A percentile compares a stretch with the other conserved stretches of the same genome.
Conservation (phyloP, 129 eudicot species). For the Artemisia argyi region DNA sequence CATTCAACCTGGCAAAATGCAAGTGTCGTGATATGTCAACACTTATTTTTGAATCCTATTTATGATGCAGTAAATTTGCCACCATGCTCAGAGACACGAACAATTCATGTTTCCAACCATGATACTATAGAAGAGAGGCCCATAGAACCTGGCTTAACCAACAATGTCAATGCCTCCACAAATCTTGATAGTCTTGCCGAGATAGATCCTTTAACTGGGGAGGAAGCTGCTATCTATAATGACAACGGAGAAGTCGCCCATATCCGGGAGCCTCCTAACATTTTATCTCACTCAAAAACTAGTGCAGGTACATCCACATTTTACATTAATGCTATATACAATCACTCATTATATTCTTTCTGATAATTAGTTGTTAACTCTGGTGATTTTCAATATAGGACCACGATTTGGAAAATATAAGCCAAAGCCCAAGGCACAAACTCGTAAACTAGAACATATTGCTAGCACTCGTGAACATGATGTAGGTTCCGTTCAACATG, state of each 20-base stretch:
- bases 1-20: constrained; percentile 2
- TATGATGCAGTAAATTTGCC: constrained; percentile 25
- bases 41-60: background rate
- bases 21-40: constrained; percentile 1
- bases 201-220: constrained; percentile 43
- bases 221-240: constrained; percentile 41
- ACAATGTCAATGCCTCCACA: constrained; percentile 19
- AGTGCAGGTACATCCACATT: constrained; percentile 47
- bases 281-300: constrained; percentile 31
- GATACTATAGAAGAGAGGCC: constrained; percentile 25
- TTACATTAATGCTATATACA: background rate
- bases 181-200: constrained; percentile 25
- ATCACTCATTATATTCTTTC: background rate
- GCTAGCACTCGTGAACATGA: constrained; percentile 29
- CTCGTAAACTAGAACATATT: constrained; percentile 28
- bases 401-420: constrained; percentile 43
- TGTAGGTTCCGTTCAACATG: constrained; percentile 25
- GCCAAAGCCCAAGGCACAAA: constrained; percentile 61
- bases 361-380: constrained; percentile 12
- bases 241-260: constrained; percentile 30
- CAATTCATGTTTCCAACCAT: constrained; percentile 22
- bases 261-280: constrained; percentile 42
- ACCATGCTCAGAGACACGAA: constrained; percentile 37
- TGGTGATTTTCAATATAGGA: constrained; percentile 35
- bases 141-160: constrained; percentile 21